Evolutionary conservation across 257 asterid species (phyloP), one percentile per base, ranked within the genome.

Genomic region (Scutellaria galericulata): DNA sequence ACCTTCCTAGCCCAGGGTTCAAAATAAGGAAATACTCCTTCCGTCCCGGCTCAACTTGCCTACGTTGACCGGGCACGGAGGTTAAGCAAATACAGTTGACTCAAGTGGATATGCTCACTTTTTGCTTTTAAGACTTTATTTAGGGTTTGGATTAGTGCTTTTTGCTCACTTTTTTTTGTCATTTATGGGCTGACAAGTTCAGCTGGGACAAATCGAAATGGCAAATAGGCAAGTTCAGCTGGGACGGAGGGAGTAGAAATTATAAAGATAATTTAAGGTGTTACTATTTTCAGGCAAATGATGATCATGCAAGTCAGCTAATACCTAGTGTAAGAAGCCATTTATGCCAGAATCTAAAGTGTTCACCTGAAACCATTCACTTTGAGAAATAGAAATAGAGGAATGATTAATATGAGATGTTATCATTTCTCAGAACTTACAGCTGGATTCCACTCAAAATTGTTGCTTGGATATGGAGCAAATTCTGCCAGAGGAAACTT

Each of bases 401-500:
- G 42, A 57, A 68, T 24, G 14, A 41, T 13, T 72, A 20, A 44
- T 42, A 50, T 45, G 55, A 66, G 40, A 54, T 52, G 65, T 59
- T 66, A 52, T 69, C 54, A 75, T 57, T 79, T 71, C 77, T 75
- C 76, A 62, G 53, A 48, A 88, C 96, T 58, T 90, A 94, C 99
- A 41, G 68, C 70, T 71, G 99, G 97, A 80, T 94, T 94, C 99
- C 99, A 94, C 73, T 88, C 92, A 85, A 88, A 94, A 46, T 65
- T 75, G 77, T 78, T 79, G 83, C 79, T 83, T 60, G 62, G 62
- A 67, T 94, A 94, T 56, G 99, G 96, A 78, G 99, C 84, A 66
- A 91, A 94, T 81, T 86, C 97, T 71, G 93, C 91, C 83, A 80
- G 93, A 0, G 99, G 99, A 83, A 91, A 94, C 84, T 89, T 92